Base-by-base conservation (phyloP, 257 asterid species). In the Fraxinus anomala region DNA sequence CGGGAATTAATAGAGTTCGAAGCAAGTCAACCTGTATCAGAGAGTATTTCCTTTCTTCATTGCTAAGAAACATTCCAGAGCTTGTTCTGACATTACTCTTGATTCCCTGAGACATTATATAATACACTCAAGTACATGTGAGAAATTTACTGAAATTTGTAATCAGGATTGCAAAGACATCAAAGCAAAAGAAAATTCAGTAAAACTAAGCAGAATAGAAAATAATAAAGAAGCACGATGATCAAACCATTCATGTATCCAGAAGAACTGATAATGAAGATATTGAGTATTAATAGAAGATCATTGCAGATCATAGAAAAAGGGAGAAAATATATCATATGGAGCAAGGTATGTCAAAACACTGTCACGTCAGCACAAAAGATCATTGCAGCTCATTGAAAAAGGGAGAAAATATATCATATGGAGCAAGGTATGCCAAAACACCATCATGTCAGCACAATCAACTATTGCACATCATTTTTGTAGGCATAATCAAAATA, bases 61-160 rank as follows among this genome's bases (percentile, higher is more conserved):
- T 73, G 79, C 75, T 92, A 77, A 92, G 81, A 85, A 92, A 92
- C 96, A 91, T 92, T 73, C 97, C 95, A 76, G 96, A 92, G 86
- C 96, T 92, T 77, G 96, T 91, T 85, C 95, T 91, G 30, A 89
- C 95, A 44, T 83, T 71, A 83, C 97, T 91, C 88, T 84, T 86
- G 72, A 92, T 72, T 73, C 95, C 96, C 97, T 92, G 84, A 68
- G 79, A 79, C 73, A 54, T 56, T 59, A 68, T 30, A n/a, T 31
- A 21, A 36, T 30, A 82, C 23, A 34, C 66, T 37, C 42, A 79
- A 75, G 76, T 73, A 79, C 49, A 59, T 69, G 47, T 66, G 11
- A 13, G 8, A 14, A 78, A 30, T 68, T 73, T 37, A 71, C 73
- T 73, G 21, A 67, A 71, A 68, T 12, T 68, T 75, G 42, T 13